Conservation (phyloP, 768 basidiomycete genomes). For the Chalciporus sphaerocephalus region DNA sequence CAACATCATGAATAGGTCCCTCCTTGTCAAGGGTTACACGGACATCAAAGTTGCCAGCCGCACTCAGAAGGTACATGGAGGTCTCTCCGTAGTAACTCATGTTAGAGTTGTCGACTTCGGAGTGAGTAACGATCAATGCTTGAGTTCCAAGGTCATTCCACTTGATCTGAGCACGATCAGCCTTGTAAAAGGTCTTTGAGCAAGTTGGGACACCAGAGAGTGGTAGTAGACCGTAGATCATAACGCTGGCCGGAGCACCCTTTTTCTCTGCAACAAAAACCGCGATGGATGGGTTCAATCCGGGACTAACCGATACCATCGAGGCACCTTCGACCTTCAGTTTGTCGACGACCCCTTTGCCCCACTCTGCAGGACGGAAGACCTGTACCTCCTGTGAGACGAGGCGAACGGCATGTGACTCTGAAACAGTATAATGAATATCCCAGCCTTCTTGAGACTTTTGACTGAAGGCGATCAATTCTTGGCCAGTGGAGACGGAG, state of each 20-base stretch:
- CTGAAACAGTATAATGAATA: conserved; percentile 85
- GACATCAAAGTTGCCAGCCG: conserved; percentile 92
- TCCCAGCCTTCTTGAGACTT: conserved; percentile 92
- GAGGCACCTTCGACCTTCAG: conserved; percentile 82
- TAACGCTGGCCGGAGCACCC: conserved; percentile 85
- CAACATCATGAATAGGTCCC: conserved; percentile 94
- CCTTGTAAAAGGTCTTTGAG: conserved; percentile 93
- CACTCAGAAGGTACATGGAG: conserved; percentile 85
- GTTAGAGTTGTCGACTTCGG: conserved; percentile 95
- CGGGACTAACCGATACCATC: conserved; percentile 71
- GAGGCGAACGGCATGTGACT: conserved; percentile 78
- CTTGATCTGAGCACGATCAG: conserved; percentile 88
- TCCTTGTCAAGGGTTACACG: conserved; percentile 89
- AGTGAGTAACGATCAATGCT: conserved; percentile 86
- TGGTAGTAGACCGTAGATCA: conserved; percentile 70
- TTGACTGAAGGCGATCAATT: conserved; percentile 83
- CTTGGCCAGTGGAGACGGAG: conserved; percentile 78
- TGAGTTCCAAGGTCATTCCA: conserved; percentile 96
- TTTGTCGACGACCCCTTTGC: conserved; percentile 75
- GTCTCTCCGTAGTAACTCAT: conserved; percentile 99
- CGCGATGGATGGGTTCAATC: conserved; percentile 83
- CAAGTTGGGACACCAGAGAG: conserved; percentile 66
- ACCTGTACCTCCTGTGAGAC: conserved; percentile 82
- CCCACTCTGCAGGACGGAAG: conserved; percentile 76
- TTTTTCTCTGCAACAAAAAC: conserved; percentile 95